phyloP scores from a whole-genome alignment of 805 yeast genomes.

The Saccharomycopsis javanensis region DNA sequence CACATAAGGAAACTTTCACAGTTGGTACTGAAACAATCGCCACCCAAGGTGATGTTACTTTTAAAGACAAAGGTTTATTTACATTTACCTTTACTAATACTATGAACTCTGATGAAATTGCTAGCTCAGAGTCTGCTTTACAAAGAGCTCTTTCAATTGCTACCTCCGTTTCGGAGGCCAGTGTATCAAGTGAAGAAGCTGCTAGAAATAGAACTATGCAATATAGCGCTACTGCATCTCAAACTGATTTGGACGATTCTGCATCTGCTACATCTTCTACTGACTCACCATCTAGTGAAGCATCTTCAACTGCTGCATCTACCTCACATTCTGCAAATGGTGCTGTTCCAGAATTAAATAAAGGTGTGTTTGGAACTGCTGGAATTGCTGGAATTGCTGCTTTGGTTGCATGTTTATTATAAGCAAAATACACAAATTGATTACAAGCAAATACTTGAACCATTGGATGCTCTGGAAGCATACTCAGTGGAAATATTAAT shows the following conservation, averaged over 20 bases:
- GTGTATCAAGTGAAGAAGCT: conserved; percentile 10
- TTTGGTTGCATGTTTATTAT: conserved; percentile 16
- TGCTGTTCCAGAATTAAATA: conserved; percentile 1
- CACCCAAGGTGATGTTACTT: conserved; percentile 15
- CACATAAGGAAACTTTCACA: conserved; percentile 10
- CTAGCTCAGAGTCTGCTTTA: conserved; percentile 12
- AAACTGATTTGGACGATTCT: neutral
- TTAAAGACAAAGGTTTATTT: conserved; percentile 16
- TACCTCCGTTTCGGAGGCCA: conserved; percentile 13
- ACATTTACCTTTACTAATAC: conserved; percentile 16
- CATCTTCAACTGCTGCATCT: conserved; percentile 1
- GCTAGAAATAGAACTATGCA: conserved; percentile 12
- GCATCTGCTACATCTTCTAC: neutral
- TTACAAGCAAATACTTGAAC: too few species aligned
- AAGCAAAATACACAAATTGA: too few species aligned
- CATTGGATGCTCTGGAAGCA: neutral
- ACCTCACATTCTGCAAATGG: conserved; percentile 6
- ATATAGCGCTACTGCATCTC: conserved; percentile 1
- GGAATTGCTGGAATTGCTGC: conserved; percentile 18
- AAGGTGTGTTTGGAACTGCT: conserved; percentile 8
- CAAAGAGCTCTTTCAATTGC: conserved; percentile 16
- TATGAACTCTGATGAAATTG: conserved; percentile 12
- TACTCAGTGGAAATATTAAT: neutral
- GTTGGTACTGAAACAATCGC: conserved; percentile 11
- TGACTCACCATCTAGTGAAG: neutral